phyloP scores from a whole-genome alignment of 768 basidiomycete genomes.

The Mycena haematopus region DNA sequence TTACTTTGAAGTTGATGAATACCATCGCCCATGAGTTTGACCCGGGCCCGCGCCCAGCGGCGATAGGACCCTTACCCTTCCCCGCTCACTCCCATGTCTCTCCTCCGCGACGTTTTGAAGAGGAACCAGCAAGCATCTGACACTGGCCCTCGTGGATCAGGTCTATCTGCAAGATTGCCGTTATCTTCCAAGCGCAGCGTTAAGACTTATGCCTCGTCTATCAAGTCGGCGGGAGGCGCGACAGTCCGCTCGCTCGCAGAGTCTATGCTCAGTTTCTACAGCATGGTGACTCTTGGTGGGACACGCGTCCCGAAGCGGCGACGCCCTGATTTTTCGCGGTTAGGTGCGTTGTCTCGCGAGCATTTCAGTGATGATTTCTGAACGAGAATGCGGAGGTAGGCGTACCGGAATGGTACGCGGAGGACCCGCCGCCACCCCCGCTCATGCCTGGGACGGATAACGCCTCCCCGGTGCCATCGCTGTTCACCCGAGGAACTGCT shows the following conservation, averaged over 20 bases:
- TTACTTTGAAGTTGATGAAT: no score
- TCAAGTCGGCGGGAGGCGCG: constrained; percentile 18
- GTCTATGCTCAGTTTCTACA: constrained; percentile 25
- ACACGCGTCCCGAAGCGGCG: constrained; percentile 20
- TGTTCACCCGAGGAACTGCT: constrained; percentile 1
- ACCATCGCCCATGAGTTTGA: no score
- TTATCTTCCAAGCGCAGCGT: constrained; percentile 13
- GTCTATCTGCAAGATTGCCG: not conserved
- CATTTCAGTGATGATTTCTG: not conserved
- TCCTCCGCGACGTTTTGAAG: constrained; percentile 22
- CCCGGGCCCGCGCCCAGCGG: no score
- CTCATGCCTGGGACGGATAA: constrained; percentile 20
- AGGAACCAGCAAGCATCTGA: constrained; percentile 8
- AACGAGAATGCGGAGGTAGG: not conserved
- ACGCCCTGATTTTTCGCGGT: constrained; percentile 17
- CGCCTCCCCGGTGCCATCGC: not conserved
- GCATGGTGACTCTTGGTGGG: constrained; percentile 20
- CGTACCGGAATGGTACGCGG: constrained; percentile 20
- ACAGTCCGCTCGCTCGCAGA: constrained; percentile 24
- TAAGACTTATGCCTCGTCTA: constrained; percentile 20
- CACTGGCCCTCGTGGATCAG: not conserved
- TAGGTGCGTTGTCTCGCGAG: constrained; percentile 1
- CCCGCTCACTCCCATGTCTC: constrained; percentile 3
- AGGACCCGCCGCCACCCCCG: constrained; percentile 14
- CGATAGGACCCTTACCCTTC: constrained; percentile 30